phyloP scores from a whole-genome alignment of 2,329 filamentous ascomycete genomes.

The Alternaria conjuncta region DNA sequence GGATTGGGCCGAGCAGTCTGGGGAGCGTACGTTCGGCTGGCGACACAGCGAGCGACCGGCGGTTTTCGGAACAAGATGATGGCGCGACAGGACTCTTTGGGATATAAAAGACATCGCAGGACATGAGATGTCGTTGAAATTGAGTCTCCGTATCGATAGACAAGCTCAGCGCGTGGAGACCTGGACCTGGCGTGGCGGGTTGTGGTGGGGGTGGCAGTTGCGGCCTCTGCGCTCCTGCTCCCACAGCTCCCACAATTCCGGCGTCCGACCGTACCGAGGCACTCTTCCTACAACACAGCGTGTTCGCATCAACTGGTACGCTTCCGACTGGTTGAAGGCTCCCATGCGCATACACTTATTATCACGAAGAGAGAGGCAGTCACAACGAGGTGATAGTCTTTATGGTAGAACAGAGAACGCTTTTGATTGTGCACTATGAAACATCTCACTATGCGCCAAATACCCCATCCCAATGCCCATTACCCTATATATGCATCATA shows the following conservation, averaged over 20 bases:
- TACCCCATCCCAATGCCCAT: conserved; percentile 31
- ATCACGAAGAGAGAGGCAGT: not conserved
- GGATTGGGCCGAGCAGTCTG: not conserved
- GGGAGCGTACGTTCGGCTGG: not conserved
- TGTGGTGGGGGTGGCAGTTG: conserved; percentile 14
- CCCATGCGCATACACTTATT: not conserved
- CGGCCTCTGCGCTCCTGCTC: not conserved
- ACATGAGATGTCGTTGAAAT: conserved; percentile 24
- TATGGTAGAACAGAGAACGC: not conserved
- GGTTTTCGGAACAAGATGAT: not conserved
- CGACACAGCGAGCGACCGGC: conserved; percentile 4
- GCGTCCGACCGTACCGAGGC: not conserved
- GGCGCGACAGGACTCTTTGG: not conserved
- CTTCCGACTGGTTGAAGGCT: not conserved
- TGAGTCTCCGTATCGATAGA: conserved; percentile 26
- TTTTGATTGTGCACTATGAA: conserved; percentile 29
- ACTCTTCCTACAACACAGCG: not conserved
- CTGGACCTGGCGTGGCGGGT: conserved; percentile 15
- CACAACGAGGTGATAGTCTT: not conserved
- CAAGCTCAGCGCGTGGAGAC: conserved; percentile 16
- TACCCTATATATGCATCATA: conserved; percentile 28
- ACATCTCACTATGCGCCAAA: conserved; percentile 23
- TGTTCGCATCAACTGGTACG: not conserved
- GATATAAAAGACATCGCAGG: not conserved
- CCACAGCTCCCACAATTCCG: conserved; percentile 18